Conservation (phyloP, 2,329 filamentous ascomycete genomes). For the Hymenoscyphus linearis region DNA sequence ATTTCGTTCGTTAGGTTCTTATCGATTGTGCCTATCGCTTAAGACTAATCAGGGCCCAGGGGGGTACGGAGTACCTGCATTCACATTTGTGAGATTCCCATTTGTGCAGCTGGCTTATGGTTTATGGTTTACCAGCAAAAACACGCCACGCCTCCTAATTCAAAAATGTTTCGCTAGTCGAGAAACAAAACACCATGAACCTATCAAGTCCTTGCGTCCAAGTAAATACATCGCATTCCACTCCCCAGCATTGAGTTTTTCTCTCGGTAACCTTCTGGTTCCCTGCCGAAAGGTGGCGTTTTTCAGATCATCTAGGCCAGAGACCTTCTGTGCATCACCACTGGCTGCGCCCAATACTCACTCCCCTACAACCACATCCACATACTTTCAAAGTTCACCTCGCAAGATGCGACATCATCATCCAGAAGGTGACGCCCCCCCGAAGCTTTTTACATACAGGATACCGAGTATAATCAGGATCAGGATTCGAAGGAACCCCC, state of each 20-base stretch:
- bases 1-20: background rate
- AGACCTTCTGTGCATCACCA: background rate
- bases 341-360: background rate
- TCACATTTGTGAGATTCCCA: background rate
- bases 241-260: background rate
- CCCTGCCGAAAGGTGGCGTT: background rate
- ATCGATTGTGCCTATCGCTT: slow-evolving; percentile 2
- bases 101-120: background rate
- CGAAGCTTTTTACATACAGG: background rate
- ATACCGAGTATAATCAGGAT: too few species aligned
- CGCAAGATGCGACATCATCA: background rate
- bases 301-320: background rate
- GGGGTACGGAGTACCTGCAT: too few species aligned
- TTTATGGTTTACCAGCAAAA: background rate
- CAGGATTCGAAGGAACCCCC: background rate
- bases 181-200: background rate
- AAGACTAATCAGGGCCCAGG: slow-evolving; percentile 1
- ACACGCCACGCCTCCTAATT: background rate
- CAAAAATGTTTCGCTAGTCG: slow-evolving; percentile 1
- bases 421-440: background rate
- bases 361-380: too few species aligned
- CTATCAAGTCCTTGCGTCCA: background rate
- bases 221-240: background rate
- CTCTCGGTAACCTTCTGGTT: background rate
- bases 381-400: background rate